Percentiles rank a stretch among this genome's conserved stretches.
phyloP scores from a whole-genome alignment of 768 basidiomycete species.

The Auricularia sp. region DNA sequence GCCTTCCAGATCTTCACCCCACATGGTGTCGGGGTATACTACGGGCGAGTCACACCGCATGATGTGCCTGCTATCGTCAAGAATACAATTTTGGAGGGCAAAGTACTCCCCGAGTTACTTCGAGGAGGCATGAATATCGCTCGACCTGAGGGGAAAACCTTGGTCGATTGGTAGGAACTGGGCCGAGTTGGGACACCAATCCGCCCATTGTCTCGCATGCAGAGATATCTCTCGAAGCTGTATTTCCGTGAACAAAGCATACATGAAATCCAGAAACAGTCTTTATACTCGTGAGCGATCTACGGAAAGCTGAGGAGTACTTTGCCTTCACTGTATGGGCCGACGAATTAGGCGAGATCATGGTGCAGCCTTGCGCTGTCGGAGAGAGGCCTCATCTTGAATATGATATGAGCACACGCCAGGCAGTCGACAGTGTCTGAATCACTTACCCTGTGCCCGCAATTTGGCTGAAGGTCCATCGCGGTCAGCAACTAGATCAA shows the following conservation, averaged over 20 bases:
- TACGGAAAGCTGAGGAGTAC: no score
- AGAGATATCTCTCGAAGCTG: not conserved
- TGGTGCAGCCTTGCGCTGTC: no score
- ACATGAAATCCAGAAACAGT: not conserved
- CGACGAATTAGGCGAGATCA: no score
- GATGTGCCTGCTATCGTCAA: conserved; percentile 79
- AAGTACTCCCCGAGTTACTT: conserved; percentile 74
- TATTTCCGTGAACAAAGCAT: not conserved
- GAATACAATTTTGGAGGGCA: conserved; percentile 78
- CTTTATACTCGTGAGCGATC: no score
- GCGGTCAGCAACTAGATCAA: no score
- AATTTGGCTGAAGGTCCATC: no score
- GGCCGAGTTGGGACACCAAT: no score
- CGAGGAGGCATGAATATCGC: conserved; percentile 75
- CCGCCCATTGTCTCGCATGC: not conserved
- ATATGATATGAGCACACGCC: no score
- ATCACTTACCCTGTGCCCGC: no score
- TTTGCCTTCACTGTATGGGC: no score
- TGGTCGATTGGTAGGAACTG: conserved; percentile 57
- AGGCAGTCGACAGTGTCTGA: no score
- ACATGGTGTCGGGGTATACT: conserved; percentile 80
- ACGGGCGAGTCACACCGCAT: conserved; percentile 86
- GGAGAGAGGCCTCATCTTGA: no score
- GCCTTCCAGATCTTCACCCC: conserved; percentile 70
- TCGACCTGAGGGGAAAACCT: conserved; percentile 27